Evolutionary conservation across 495 filamentous ascomycete species (phyloP).

Genomic region (Copromyces sp.): DNA sequence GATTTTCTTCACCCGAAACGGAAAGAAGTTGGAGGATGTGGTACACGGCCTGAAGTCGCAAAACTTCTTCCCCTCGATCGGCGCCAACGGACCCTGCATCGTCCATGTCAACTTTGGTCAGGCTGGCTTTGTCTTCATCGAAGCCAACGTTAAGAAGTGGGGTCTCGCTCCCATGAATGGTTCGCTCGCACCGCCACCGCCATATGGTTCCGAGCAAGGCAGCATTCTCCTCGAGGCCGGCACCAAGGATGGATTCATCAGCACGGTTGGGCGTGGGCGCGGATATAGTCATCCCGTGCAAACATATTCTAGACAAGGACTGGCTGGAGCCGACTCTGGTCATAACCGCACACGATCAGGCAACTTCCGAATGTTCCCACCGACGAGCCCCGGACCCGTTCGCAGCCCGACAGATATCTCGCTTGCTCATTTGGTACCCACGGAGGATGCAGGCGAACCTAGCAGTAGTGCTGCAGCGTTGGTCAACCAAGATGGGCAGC

Average conservation of each 20-base stretch:
- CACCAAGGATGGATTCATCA: slow-evolving; percentile 49
- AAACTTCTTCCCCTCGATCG: slow-evolving; percentile 93
- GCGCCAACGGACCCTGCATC: slow-evolving; percentile 83
- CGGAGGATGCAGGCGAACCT: slow-evolving; percentile 68
- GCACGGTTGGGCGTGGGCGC: slow-evolving; percentile 44
- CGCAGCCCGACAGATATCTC: slow-evolving; percentile 96
- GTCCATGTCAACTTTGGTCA: slow-evolving; percentile 98
- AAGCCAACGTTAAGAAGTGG: slow-evolving; percentile 99
- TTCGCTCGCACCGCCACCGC: slow-evolving; percentile 86
- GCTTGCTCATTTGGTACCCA: slow-evolving; percentile 61
- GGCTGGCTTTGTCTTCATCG: slow-evolving; percentile 95
- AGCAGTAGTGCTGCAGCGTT: slow-evolving; percentile 42
- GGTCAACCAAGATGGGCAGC: slow-evolving; percentile 26
- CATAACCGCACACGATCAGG: slow-evolving; percentile 48
- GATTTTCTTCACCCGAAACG: slow-evolving; percentile 96
- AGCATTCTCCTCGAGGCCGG: slow-evolving; percentile 90
- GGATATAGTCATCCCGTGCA: slow-evolving; percentile 37
- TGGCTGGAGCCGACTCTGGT: slow-evolving; percentile 24
- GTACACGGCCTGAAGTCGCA: slow-evolving; percentile 87
- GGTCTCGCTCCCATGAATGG: slow-evolving; percentile 93
- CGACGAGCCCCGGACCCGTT: slow-evolving; percentile 79
- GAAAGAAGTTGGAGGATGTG: slow-evolving; percentile 91
- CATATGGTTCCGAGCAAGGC: slow-evolving; percentile 92
- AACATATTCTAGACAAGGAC: slow-evolving; percentile 24
- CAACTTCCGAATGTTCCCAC: slow-evolving; percentile 53